Evolutionary conservation across 352 stramenopile genomes (phyloP).

Genomic region (Phytophthora sp.): DNA sequence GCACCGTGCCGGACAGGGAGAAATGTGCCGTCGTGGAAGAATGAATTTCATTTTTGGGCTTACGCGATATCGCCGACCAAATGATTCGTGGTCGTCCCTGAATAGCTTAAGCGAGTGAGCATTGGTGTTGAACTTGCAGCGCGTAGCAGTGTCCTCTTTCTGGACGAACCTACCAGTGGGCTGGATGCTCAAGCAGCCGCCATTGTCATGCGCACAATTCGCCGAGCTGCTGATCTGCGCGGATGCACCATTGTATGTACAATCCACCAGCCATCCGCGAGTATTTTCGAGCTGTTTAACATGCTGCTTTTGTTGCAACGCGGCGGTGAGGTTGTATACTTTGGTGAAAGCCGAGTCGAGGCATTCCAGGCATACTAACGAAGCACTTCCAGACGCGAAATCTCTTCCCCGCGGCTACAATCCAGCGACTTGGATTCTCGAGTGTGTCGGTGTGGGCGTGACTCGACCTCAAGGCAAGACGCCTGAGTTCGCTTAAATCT

Average conservation of each 20-base stretch:
- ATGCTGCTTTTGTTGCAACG: conserved; percentile 68
- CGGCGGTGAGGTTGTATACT: conserved; percentile 48
- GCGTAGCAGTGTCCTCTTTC: conserved; percentile 74
- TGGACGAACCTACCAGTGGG: conserved; percentile 62
- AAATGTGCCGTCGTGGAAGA: conserved; percentile 40
- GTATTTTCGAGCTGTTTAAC: conserved; percentile 88
- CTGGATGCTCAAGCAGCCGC: conserved; percentile 87
- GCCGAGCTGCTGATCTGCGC: conserved; percentile 5
- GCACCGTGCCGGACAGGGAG: conserved; percentile 18
- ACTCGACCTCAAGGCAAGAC: conserved; percentile 56
- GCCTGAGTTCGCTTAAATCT: conserved; percentile 33
- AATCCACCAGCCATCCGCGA: conserved; percentile 42
- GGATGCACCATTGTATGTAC: conserved; percentile 34
- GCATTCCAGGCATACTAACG: conserved; percentile 40
- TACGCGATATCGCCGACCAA: conserved; percentile 26
- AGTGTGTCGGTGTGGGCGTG: conserved; percentile 56
- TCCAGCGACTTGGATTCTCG: conserved; percentile 88
- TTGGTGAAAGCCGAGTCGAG: conserved; percentile 34
- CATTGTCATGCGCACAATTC: conserved; percentile 12
- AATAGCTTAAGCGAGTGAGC: conserved; percentile 46
- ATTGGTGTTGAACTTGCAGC: conserved; percentile 89
- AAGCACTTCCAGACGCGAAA: conserved; percentile 27
- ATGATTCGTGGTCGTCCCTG: conserved; percentile 38
- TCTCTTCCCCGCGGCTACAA: conserved; percentile 77
- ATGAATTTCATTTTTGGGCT: conserved; percentile 37